Evolutionary conservation across 768 basidiomycete genomes (phyloP).

Genomic region (Leccinum arenicola): DNA sequence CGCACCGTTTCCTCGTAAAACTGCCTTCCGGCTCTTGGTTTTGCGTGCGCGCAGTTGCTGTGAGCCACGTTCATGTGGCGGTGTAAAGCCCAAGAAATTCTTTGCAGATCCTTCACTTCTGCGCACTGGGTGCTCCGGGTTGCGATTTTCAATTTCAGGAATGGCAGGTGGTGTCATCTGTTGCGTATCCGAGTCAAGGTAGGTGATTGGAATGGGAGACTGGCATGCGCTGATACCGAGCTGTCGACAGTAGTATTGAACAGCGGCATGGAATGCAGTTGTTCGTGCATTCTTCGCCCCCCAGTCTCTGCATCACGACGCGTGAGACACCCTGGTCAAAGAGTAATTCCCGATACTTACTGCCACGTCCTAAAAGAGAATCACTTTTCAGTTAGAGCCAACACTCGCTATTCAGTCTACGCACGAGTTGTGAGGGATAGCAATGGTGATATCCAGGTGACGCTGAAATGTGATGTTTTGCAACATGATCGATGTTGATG

Average conservation of each 20-base stretch:
- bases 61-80: conserved; percentile 19
- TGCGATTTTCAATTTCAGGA: not conserved
- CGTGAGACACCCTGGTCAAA: conserved; percentile 4
- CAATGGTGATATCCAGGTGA: conserved; percentile 66
- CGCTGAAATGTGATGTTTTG: conserved; percentile 66
- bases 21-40: conserved; percentile 35
- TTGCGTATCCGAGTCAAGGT: conserved; percentile 29
- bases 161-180: conserved; percentile 3
- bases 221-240: conserved; percentile 62
- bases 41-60: conserved; percentile 28
- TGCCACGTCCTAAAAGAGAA: conserved; percentile 32
- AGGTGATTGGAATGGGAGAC: conserved; percentile 60
- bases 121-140: conserved; percentile 6
- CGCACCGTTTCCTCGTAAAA: conserved; percentile 30
- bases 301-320: conserved; percentile 47
- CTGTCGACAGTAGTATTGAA: conserved; percentile 67
- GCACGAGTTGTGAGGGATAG: conserved; percentile 52
- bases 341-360: conserved; percentile 20
- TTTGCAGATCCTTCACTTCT: conserved; percentile 13
- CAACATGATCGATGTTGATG: conserved; percentile 59
- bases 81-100: conserved; percentile 29
- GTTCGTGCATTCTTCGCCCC: conserved; percentile 55
- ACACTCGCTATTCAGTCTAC: conserved; percentile 15
- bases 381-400: conserved; percentile 2
- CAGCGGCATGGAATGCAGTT: conserved; percentile 80